Evolutionary conservation across 2,329 filamentous ascomycete genomes (phyloP).

Genomic region (Trematosphaeria pertusa): DNA sequence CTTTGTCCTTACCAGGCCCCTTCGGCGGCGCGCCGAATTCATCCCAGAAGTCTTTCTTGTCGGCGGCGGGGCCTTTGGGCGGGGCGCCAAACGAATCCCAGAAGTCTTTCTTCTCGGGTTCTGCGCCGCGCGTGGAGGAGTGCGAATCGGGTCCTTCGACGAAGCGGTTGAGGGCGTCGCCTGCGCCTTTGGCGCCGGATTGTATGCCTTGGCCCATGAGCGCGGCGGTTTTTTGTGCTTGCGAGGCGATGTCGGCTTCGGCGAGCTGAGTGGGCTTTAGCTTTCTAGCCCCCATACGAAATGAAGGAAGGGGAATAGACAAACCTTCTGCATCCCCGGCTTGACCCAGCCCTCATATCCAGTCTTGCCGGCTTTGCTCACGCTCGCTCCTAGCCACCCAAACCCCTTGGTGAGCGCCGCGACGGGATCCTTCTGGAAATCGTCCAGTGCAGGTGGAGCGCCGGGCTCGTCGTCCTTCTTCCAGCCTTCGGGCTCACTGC

Average conservation of each 20-base stretch:
- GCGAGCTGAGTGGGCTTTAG: too few relatives aligned
- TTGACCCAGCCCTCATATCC: slow-evolving; percentile 93
- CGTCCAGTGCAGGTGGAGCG: slow-evolving; percentile 74
- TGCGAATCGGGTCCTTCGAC: slow-evolving; percentile 69
- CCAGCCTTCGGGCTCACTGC: slow-evolving; percentile 70
- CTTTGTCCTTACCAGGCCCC: slow-evolving; percentile 59
- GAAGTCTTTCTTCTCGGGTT: slow-evolving; percentile 66
- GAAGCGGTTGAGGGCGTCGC: slow-evolving; percentile 82
- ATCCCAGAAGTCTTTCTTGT: slow-evolving; percentile 63
- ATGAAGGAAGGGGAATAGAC: too few relatives aligned
- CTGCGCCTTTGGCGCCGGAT: slow-evolving; percentile 73
- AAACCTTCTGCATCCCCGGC: slow-evolving; percentile 87
- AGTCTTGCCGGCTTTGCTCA: slow-evolving; percentile 88
- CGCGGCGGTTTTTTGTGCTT: slow-evolving; percentile 66
- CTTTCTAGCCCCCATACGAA: too few relatives aligned
- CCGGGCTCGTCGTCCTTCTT: slow-evolving; percentile 51
- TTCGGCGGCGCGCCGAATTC: slow-evolving; percentile 72
- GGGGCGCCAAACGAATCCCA: slow-evolving; percentile 72
- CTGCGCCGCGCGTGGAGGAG: slow-evolving; percentile 31
- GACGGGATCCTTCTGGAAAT: slow-evolving; percentile 89
- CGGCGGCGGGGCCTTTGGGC: slow-evolving; percentile 55
- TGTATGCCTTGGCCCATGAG: slow-evolving; percentile 67
- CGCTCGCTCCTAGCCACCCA: slow-evolving; percentile 89
- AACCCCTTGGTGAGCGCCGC: slow-evolving; percentile 90
- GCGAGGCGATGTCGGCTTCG: slow-evolving; percentile 64